phyloP scores from a whole-genome alignment of 805 yeast genomes.

The Vanderwaltozyma tropicalis region DNA sequence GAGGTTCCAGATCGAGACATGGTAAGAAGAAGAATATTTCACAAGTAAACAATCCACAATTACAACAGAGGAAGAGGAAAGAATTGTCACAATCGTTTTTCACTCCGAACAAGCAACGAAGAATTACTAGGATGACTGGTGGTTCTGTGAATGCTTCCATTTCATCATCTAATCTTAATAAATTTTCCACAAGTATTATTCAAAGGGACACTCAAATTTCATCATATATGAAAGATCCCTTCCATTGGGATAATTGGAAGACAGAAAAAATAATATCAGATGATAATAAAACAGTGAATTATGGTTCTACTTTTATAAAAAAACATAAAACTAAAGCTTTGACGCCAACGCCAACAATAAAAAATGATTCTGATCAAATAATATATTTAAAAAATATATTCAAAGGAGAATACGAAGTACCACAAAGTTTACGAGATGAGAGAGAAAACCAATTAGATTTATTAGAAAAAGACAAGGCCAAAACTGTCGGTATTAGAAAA shows the following conservation, averaged over 20 bases:
- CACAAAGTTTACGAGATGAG: slow-evolving; percentile 20
- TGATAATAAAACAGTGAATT: slow-evolving; percentile 12
- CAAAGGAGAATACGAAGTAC: slow-evolving; percentile 29
- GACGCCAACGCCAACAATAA: slow-evolving; percentile 7
- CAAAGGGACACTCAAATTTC: not conserved
- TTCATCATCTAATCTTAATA: too few relatives aligned
- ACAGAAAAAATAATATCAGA: slow-evolving; percentile 14
- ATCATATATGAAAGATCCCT: slow-evolving; percentile 20
- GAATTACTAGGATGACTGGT: too few relatives aligned
- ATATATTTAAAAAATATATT: slow-evolving; percentile 25
- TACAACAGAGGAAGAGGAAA: not conserved
- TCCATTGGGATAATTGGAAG: slow-evolving; percentile 21
- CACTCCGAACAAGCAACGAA: not conserved
- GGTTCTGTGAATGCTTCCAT: too few relatives aligned
- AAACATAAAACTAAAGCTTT: slow-evolving; percentile 8
- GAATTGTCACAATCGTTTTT: slow-evolving; percentile 1
- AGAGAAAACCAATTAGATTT: slow-evolving; percentile 18
- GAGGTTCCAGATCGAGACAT: not conserved
- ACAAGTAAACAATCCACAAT: too few relatives aligned
- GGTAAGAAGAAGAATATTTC: not conserved
- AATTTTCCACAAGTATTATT: not conserved
- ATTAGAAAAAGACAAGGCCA: slow-evolving; percentile 12
- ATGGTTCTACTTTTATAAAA: slow-evolving; percentile 31
- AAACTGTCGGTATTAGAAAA: not conserved
- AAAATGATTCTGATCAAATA: slow-evolving; percentile 17